phyloP scores from a whole-genome alignment of 768 basidiomycete genomes.

The Dioszegia hungarica region DNA sequence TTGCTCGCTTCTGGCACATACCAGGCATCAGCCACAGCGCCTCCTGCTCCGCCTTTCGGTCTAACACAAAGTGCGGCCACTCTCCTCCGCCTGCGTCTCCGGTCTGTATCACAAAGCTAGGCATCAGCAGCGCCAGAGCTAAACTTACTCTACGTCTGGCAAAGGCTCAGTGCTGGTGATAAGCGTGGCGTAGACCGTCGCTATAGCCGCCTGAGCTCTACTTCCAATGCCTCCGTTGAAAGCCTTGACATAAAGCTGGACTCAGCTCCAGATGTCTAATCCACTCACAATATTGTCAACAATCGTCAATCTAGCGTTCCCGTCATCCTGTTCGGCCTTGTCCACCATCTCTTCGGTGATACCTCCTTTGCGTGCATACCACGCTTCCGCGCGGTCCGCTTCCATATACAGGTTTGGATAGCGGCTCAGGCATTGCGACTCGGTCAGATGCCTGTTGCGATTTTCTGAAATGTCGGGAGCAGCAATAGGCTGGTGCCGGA shows the following conservation, averaged over 20 bases:
- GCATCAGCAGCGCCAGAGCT: neutral
- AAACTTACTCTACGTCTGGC: constrained; percentile 33
- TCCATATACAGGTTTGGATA: constrained; percentile 29
- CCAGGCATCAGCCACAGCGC: constrained; percentile 42
- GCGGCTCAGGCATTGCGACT: constrained; percentile 12
- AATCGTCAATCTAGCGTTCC: constrained; percentile 27
- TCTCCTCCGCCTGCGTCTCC: constrained; percentile 26
- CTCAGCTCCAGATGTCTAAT: neutral
- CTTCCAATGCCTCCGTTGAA: constrained; percentile 25
- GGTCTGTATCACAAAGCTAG: constrained; percentile 28
- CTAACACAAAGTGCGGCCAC: constrained; percentile 25
- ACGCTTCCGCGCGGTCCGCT: constrained; percentile 27
- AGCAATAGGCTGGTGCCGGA: no score
- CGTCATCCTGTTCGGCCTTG: constrained; percentile 18
- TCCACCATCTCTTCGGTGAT: constrained; percentile 23
- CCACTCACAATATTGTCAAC: constrained; percentile 23
- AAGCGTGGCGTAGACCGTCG: constrained; percentile 20
- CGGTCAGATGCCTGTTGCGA: constrained; percentile 19
- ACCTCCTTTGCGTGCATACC: constrained; percentile 14
- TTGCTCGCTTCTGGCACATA: neutral
- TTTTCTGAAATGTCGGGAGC: neutral
- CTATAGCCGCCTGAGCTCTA: constrained; percentile 20
- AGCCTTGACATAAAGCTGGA: constrained; percentile 28
- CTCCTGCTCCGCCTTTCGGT: constrained; percentile 20
- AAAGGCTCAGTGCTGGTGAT: constrained; percentile 24